Base-by-base conservation (phyloP, 768 basidiomycete genomes). In the Rubroboletus satanas region DNA sequence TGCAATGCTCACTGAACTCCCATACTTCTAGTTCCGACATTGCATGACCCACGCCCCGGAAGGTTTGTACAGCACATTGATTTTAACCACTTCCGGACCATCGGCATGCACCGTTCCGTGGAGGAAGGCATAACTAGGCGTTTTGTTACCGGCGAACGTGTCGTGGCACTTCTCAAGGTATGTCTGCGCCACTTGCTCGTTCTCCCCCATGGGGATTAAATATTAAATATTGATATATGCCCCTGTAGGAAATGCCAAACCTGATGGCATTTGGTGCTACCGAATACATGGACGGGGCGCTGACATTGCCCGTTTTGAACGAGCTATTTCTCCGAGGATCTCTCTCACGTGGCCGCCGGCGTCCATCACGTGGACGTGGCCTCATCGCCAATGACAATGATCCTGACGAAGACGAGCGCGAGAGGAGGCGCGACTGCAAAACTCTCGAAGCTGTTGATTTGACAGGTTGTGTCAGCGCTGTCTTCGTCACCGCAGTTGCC, bases 21-120 rank as follows among this genome's bases (percentile, higher is more conserved):
- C 8, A 18, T 53, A 38, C 10, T 29, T 42, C 4, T 59, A 90
- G 88, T 91, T 41, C 88, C 88, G 37, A 78, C 78, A 3, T 77
- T 85, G 18, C 74, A 81, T 56, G 89, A 90, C 67, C 81, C 88
- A 51, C 79, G 84, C 51, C 84, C 90, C 31, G 87, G 89, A 49
- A 82, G 89, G 56, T 89, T 88, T 65, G 85, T 97, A 35, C 86
- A 83, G 37, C 88, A 93, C 70, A 74, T 99, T 14, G 92, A 93
- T 66, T 99, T 99, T 66, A 95, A 93, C 63, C 93, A 96, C 68
- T 99, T 99, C 77, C 84, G 95, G 28, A 96, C 97, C 26, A 93
- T 96, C 52, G 96, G 96, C 0, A 94, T 98, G 85, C 83, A 93
- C 46, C 85, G 97, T 18, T 91, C 90, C 5, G 83, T 97, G 3